phyloP scores from a whole-genome alignment of 2,329 filamentous ascomycete genomes.

The Ophiosphaerella korrae region DNA sequence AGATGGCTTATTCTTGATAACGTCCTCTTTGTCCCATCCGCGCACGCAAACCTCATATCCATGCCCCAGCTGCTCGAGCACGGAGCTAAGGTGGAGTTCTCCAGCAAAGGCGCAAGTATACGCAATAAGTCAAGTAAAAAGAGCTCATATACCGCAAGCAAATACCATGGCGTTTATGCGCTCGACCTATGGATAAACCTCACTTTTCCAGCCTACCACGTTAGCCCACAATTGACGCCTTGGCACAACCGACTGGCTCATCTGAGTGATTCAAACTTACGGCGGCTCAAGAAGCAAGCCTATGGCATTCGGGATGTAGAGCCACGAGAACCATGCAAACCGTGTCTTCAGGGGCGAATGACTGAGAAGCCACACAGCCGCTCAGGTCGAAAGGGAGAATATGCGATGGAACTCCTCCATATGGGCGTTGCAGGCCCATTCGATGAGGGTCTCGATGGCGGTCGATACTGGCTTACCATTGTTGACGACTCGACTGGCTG shows the following conservation, averaged over 20 bases:
- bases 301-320: constrained; percentile 11
- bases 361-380: constrained; percentile 5
- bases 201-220: constrained; percentile 7
- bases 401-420: constrained; percentile 17
- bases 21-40: constrained; percentile 8
- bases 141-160: background rate
- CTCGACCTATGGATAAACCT: background rate
- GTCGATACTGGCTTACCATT: constrained; percentile 18
- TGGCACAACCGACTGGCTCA: constrained; percentile 8
- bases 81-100: background rate
- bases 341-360: constrained; percentile 8
- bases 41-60: constrained; percentile 7
- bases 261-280: constrained; percentile 8
- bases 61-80: constrained; percentile 2
- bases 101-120: background rate
- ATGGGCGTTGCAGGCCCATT: constrained; percentile 15
- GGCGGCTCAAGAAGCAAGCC: constrained; percentile 10
- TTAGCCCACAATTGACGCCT: constrained; percentile 2
- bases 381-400: constrained; percentile 7
- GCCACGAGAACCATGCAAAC: constrained; percentile 10
- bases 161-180: constrained; percentile 5
- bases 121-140: background rate
- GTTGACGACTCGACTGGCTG: constrained; percentile 12
- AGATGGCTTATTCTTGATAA: constrained; percentile 7
- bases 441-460: constrained; percentile 10